These are phyloP conservation scores for Fomitopsis schrenkii DNA, from an alignment of 1,284 basidiomycete species.

Conservation along the genomic window DNA sequence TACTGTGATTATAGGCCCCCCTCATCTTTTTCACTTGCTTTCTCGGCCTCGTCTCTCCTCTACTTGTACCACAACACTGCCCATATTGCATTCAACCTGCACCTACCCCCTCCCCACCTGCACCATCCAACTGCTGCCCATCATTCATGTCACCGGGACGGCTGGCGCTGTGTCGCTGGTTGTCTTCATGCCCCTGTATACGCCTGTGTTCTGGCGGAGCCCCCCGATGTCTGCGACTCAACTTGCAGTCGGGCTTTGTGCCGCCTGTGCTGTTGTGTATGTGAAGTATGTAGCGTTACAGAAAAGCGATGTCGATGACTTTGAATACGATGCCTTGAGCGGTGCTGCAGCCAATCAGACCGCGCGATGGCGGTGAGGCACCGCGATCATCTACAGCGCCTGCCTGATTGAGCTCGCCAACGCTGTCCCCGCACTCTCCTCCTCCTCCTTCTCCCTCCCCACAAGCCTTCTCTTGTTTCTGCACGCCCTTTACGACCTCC, in stretches of 20 bases:
- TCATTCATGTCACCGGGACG: constrained; percentile 6
- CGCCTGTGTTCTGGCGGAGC: constrained; percentile 2
- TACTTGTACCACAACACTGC: constrained; percentile 4
- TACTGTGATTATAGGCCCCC: constrained; percentile 6
- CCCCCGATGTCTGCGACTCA: constrained; percentile 24
- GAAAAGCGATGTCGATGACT: not conserved
- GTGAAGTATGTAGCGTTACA: constrained; percentile 14
- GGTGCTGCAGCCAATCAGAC: not conserved
- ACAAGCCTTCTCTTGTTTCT: not conserved
- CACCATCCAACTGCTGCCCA: constrained; percentile 12
- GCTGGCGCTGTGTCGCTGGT: not conserved
- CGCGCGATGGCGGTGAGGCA: constrained; percentile 5
- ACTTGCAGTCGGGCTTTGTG: constrained; percentile 26
- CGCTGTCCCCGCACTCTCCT: not conserved
- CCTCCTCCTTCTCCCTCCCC: not conserved
- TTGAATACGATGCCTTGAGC: not conserved
- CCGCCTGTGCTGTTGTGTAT: constrained; percentile 11
- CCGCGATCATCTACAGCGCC: constrained; percentile 4
- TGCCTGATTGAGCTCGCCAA: constrained; percentile 5
- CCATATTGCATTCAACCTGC: constrained; percentile 29
- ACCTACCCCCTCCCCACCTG: constrained; percentile 6
- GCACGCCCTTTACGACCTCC: not conserved
- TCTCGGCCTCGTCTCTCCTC: constrained; percentile 4
- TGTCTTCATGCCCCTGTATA: constrained; percentile 6
- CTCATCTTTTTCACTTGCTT: not conserved